Evolutionary conservation across 306 rosid species (phyloP), one percentile per base, ranked within the genome.

Genomic region (Sophora flavescens): DNA sequence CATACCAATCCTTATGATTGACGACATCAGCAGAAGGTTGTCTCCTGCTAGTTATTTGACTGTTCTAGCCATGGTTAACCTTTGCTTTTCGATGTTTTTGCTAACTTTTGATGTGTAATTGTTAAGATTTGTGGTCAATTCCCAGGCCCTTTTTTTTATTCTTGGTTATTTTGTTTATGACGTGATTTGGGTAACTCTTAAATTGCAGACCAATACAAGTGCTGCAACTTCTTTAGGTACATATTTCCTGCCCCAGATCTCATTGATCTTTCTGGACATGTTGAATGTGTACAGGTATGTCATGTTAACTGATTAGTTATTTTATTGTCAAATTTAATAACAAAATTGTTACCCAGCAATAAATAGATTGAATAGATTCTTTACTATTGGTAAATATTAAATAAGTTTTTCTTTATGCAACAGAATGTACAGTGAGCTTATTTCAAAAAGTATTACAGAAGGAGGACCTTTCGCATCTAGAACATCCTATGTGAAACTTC

Each of bases 391-490:
- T 26, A 51, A 68, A 59, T 70, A 14, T n/a, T 77, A 44, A 77
- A 60, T 33, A 10, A 15, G n/a, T 9, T 54, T 42, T 78, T 26
- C 4, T 57, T 50, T 33, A 68, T 79, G 50, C 14, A 58, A 80
- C 97, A 96, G 99, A 86, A 96, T 96, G 99, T 96, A 96, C 85
- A 96, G 99, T 75, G 99, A 96, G 80, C 98, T 96, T 77, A 87
- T 96, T 82, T 96, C 99, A 42, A 92, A 86, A 83, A 89, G 90
- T 87, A 96, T 96, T 70, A 86, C 98, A 4, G 96, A 89, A 68
- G 99, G 99, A 68, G 98, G 97, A 0, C 97, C 98, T 33, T 92
- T 1, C 15, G 89, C 99, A 50, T 96, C 99, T 39, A 89, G 83
- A 78, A 86, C 99, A 52, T 95, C 99, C 68, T 89, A 87, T 68